These are phyloP conservation scores for Fusarium sp. DNA, from an alignment of 2,329 filamentous ascomycete genomes.

Conservation along the genomic window DNA sequence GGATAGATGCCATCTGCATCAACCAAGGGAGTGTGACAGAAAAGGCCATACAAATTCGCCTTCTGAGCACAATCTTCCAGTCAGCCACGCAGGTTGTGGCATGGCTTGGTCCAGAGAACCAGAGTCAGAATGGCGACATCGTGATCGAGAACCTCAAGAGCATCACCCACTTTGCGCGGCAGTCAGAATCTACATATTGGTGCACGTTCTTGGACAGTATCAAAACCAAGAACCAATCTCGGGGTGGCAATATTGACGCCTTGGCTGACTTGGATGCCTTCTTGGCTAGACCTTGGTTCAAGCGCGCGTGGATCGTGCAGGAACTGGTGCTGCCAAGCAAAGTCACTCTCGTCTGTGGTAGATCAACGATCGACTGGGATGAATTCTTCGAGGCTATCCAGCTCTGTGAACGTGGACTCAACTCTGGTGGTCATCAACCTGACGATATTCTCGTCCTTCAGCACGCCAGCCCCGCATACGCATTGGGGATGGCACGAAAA, in stretches of 20 bases:
- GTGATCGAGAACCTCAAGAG: not conserved
- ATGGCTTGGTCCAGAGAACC: not conserved
- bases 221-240: not conserved
- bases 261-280: not conserved
- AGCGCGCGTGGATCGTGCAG: not conserved
- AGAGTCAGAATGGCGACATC: not conserved
- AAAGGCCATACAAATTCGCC: not conserved
- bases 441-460: not conserved
- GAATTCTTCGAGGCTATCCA: not conserved
- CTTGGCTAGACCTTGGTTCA: not conserved
- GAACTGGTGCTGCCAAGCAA: not conserved
- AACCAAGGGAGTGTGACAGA: not conserved
- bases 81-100: not conserved
- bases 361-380: not conserved
- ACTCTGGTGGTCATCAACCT: fast-evolving
- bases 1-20: not conserved
- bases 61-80: not conserved
- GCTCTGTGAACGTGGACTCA: not conserved
- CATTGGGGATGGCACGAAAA: not conserved
- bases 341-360: not conserved
- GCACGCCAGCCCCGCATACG: not conserved
- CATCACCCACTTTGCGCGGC: not conserved
- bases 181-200: not conserved
- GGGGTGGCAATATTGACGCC: not conserved
- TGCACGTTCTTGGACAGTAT: not conserved